Evolutionary conservation across 306 rosid species (phyloP), one percentile per base, ranked within the genome.

Genomic region (Malus sieversii): DNA sequence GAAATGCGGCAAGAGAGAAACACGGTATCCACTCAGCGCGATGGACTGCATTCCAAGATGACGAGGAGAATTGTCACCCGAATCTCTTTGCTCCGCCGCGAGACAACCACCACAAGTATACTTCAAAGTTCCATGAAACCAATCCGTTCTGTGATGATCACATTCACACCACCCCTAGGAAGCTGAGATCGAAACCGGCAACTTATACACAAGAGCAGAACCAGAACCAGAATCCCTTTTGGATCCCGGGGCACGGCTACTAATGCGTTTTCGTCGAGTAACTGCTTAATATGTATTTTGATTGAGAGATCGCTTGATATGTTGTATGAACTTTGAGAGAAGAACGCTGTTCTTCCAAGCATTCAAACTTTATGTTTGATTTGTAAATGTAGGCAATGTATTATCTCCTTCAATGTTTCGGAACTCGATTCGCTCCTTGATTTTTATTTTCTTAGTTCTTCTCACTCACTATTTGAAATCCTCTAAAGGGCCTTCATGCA

Each of bases 31-130:
- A 85, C 85, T 89, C 93, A 25, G 86, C 35, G 81, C 74, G 84
- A 46, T 96, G 99, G 98, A 87, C 89, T 5, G 83, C 92, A 32
- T 92, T 84, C 78, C 96, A 87, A 8, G 95, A 89, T 14, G 92
- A 92, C 9, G 86, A 88, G 1, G 93, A 96, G 78, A 96, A 96
- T 72, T 77, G 83, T 13, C 99, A 90, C 66, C 98, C 98, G 23
- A 92, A 96, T 82, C 90, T 89, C 29, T 95, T 84, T 66, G 82
- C 57, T 70, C 58, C 71, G 23, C 66, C 20, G 0, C 74, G 27
- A 3, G 78, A 81, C 27, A 70, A 75, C 27, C 5, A 22, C 4
- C 23, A 65, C 29, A 51, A 16, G 16, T 2, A 12, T 20, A 53
- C 44, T 29, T 29, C 62, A 11, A 74, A 30, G 61, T 74, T 62